Percentiles rank a stretch among this genome's conserved stretches.
phyloP scores from a whole-genome alignment of 2,329 filamentous ascomycete genomes.

The Juglanconis oblonga region DNA sequence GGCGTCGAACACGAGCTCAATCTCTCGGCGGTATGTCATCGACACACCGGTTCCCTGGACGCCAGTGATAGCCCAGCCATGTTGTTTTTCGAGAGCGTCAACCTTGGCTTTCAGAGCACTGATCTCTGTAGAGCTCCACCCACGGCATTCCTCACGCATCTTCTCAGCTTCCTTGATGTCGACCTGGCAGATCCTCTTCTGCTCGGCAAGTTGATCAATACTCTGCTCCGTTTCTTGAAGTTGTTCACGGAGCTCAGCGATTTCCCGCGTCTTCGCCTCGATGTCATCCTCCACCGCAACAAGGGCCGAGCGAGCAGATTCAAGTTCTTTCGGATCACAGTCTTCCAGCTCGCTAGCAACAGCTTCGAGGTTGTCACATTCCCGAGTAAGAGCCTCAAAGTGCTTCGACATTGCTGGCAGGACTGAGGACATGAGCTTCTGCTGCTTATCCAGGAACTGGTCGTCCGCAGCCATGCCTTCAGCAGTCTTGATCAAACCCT shows the following conservation, averaged over 20 bases:
- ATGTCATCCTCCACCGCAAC: slow-evolving; percentile 64
- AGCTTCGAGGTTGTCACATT: slow-evolving; percentile 66
- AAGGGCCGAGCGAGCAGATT: slow-evolving; percentile 68
- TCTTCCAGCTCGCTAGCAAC: slow-evolving; percentile 72
- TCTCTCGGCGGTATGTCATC: slow-evolving; percentile 69
- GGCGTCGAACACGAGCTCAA: slow-evolving; percentile 71
- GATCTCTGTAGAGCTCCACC: slow-evolving; percentile 84
- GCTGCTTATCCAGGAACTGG: slow-evolving; percentile 61
- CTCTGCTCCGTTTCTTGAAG: slow-evolving; percentile 63
- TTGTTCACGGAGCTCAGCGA: slow-evolving; percentile 65
- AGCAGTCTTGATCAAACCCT: slow-evolving; percentile 72
- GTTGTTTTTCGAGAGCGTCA: slow-evolving; percentile 59
- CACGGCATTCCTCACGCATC: slow-evolving; percentile 81
- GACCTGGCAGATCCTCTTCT: slow-evolving; percentile 66
- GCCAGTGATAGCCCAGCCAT: slow-evolving; percentile 71
- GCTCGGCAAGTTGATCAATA: slow-evolving; percentile 60
- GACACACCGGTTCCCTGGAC: slow-evolving; percentile 62
- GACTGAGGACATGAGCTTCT: slow-evolving; percentile 63
- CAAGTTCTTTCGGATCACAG: slow-evolving; percentile 77
- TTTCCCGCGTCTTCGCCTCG: slow-evolving; percentile 62
- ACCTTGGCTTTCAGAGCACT: slow-evolving; percentile 70
- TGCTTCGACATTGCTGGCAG: slow-evolving; percentile 64
- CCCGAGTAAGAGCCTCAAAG: slow-evolving; percentile 58
- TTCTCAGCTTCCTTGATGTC: slow-evolving; percentile 82
- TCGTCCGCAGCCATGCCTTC: slow-evolving; percentile 77